phyloP scores from a whole-genome alignment of 1,284 basidiomycete genomes.

The Papiliotrema fonsecae region DNA sequence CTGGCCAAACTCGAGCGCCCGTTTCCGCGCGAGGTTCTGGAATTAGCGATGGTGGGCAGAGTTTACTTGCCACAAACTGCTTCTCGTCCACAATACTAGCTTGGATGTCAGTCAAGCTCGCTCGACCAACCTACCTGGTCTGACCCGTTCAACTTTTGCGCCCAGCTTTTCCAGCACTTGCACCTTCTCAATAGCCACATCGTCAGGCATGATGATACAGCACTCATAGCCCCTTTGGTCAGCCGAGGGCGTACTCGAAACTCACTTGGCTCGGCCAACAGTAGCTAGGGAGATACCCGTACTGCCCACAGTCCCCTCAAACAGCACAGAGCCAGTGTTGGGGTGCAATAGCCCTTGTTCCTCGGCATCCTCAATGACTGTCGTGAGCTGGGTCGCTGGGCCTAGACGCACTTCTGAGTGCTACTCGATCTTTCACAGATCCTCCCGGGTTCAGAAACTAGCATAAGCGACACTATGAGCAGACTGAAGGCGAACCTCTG shows the following conservation, averaged over 20 bases:
- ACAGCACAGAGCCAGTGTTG: slow-evolving; percentile 85
- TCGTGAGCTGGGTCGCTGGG: not conserved
- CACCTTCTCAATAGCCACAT: slow-evolving; percentile 85
- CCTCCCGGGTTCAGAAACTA: slow-evolving; percentile 95
- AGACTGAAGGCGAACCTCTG: slow-evolving; percentile 59
- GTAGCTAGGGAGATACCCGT: slow-evolving; percentile 97
- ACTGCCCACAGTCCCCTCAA: slow-evolving; percentile 95
- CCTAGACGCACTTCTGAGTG: slow-evolving; percentile 65
- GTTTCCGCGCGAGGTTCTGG: slow-evolving; percentile 74
- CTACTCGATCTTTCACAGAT: slow-evolving; percentile 95
- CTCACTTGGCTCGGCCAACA: slow-evolving; percentile 77
- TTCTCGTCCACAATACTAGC: slow-evolving; percentile 91
- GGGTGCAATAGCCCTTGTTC: slow-evolving; percentile 74
- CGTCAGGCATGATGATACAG: slow-evolving; percentile 84
- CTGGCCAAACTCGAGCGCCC: slow-evolving; percentile 67
- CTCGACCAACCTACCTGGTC: slow-evolving; percentile 51
- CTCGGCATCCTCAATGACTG: slow-evolving; percentile 93
- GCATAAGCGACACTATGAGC: not conserved
- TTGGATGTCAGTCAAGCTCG: not conserved
- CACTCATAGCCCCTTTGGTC: slow-evolving; percentile 49
- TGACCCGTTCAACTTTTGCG: slow-evolving; percentile 76
- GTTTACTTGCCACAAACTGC: slow-evolving; percentile 58
- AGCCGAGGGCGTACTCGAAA: slow-evolving; percentile 4
- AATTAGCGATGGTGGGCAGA: not conserved
- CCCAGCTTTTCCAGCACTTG: slow-evolving; percentile 78